Conservation (phyloP, 1,139 yeast species). For the Wickerhamiella pararugosa region DNA sequence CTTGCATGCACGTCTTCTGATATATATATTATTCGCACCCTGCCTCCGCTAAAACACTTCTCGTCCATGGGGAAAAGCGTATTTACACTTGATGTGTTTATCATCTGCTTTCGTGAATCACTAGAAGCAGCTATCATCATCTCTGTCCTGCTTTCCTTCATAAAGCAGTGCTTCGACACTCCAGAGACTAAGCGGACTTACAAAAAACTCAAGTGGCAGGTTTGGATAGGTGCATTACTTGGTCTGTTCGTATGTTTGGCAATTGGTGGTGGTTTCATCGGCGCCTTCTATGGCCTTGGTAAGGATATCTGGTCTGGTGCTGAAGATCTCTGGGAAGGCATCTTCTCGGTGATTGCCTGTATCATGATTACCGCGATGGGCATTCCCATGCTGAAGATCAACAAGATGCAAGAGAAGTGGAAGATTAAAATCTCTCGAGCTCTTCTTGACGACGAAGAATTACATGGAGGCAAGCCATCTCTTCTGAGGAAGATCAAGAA, state of each 20-base stretch:
- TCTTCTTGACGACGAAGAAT: constrained; percentile 27
- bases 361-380: constrained; percentile 82
- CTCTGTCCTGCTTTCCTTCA: constrained; percentile 77
- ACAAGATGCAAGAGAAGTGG: constrained; percentile 87
- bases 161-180: constrained; percentile 67
- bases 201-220: constrained; percentile 50
- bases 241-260: constrained; percentile 65
- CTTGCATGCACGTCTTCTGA: too few species aligned
- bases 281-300: constrained; percentile 64
- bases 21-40: too few species aligned
- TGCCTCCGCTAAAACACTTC: too few species aligned
- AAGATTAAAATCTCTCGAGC: constrained; percentile 77
- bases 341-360: constrained; percentile 69
- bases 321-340: constrained; percentile 92
- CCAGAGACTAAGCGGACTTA: constrained; percentile 39
- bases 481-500: constrained; percentile 14
- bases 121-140: constrained; percentile 82
- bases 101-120: constrained; percentile 79
- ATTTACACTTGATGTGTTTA: constrained; percentile 40
- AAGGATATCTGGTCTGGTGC: constrained; percentile 72
- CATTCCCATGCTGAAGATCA: constrained; percentile 75
- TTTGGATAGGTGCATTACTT: constrained; percentile 59
- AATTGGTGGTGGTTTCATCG: constrained; percentile 76
- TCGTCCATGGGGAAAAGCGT: constrained; percentile 22
- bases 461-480: constrained; percentile 21